Evolutionary conservation across 805 yeast genomes (phyloP), one percentile per base, ranked within the genome.

Genomic region (Candida arabinofermentans): DNA sequence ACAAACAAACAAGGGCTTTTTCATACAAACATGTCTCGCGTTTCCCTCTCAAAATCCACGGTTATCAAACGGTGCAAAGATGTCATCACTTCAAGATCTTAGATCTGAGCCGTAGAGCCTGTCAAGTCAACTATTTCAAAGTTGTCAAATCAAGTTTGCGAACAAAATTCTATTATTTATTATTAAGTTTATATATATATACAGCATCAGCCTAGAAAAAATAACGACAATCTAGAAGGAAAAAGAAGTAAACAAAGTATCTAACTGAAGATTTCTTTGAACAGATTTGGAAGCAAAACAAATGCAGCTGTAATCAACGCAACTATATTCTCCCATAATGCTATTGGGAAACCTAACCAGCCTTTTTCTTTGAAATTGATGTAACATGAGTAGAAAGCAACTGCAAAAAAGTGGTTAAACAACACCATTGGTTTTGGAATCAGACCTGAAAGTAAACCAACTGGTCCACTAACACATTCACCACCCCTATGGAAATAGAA

Each of bases 401-500:
- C 98, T 36, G 83, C 73, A 65, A 87, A 87, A 66, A 93, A 93
- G 54, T 91, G 96, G 62, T 81, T 76, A 57, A 95, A 80, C 47
- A 93, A 72, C 36, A 77, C 55, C 59, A 76, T 68, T 12, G 97
- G 96, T 50, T 71, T 73, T 36, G 95, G 95, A 41, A 77, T 65
- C 56, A 88, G 70, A 13, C 97, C 99, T 43, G 90, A 74, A 40
- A 93, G 73, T 55, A 93, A 77, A 4, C 87, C 83, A 40, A 88
- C 82, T 6, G 99, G 99, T 5, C 83, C 83, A 17, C 65, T 59
- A 16, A 86, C 77, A 57, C 89, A 83, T 39, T 71, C 79, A 18
- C 97, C 97, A 32, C 98, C 99, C 39, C 76, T 72, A 59, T 73
- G 66, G 72, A 93, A 88, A 65, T 93, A 93, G 43, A 70, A 69